These are phyloP conservation scores for Nectriaceae sp. DNA, from an alignment of 2,329 filamentous ascomycete species.

Conservation along the genomic window DNA sequence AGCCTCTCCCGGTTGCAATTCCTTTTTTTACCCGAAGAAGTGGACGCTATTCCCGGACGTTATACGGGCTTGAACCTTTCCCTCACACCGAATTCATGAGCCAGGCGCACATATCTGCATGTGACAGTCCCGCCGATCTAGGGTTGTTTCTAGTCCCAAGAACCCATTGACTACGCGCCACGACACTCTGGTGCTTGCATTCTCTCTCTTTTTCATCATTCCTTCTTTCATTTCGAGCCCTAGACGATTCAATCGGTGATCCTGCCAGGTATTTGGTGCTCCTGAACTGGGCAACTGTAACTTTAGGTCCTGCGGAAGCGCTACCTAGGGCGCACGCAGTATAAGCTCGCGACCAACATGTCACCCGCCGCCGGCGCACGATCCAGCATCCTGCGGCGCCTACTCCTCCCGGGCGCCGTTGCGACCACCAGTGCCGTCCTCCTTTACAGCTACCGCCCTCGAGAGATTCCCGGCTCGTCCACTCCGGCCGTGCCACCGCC, in stretches of 20 bases:
- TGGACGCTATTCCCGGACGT: no score
- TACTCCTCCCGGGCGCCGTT: constrained; percentile 45
- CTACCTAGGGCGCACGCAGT: background rate
- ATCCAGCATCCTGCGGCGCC: constrained; percentile 39
- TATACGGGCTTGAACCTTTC: background rate
- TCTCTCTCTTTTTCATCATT: no score
- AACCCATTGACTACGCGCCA: no score
- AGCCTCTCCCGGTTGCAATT: background rate
- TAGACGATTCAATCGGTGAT: no score
- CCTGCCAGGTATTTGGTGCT: no score
- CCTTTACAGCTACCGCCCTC: constrained; percentile 63
- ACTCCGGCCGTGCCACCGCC: constrained; percentile 70
- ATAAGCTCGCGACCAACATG: constrained; percentile 11
- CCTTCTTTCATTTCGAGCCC: no score
- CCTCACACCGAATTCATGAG: background rate
- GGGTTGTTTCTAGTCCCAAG: no score
- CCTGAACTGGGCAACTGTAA: no score
- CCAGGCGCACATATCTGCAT: background rate
- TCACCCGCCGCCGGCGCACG: constrained; percentile 16
- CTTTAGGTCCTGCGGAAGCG: no score
- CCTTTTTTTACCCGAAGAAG: background rate
- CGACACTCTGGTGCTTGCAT: no score
- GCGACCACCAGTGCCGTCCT: constrained; percentile 47
- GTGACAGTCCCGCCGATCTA: background rate
- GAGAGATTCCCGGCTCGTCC: constrained; percentile 71